Evolutionary conservation across 2,329 filamentous ascomycete species (phyloP).

Genomic region (Exophiala mesophila): DNA sequence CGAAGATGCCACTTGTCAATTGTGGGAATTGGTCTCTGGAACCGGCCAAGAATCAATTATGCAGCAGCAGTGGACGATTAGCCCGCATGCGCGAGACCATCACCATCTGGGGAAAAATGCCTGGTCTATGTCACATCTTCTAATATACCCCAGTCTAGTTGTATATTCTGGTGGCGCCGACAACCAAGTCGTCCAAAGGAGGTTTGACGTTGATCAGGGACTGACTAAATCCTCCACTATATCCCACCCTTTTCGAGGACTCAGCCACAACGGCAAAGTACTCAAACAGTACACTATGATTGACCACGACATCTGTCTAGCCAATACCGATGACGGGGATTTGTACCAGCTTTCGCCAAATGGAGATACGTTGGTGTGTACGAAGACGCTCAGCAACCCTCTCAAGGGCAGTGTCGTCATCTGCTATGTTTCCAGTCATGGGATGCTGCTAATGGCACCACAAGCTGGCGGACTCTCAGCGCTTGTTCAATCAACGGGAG

Average conservation of each 20-base stretch:
- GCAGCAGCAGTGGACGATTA: neutral
- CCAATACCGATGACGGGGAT: constrained; percentile 18
- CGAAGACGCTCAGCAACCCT: neutral
- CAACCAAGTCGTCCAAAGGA: constrained; percentile 50
- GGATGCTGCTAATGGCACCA: neutral
- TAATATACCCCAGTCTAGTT: constrained; percentile 33
- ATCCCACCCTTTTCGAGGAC: constrained; percentile 11
- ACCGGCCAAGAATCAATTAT: neutral
- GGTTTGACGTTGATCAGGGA: constrained; percentile 17
- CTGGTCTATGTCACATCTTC: constrained; percentile 62
- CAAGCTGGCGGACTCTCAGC: neutral
- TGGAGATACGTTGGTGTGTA: constrained; percentile 2
- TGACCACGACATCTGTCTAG: constrained; percentile 11
- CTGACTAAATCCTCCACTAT: neutral
- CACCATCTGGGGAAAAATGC: constrained; percentile 85
- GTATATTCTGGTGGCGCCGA: constrained; percentile 81
- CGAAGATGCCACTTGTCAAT: constrained; percentile 73
- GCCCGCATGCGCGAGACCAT: constrained; percentile 42
- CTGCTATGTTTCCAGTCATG: neutral
- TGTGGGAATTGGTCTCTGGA: constrained; percentile 58
- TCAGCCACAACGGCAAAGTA: constrained; percentile 6
- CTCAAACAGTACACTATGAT: constrained; percentile 21
- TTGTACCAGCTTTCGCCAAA: constrained; percentile 8
- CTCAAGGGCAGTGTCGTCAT: constrained; percentile 4
- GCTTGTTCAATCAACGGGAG: neutral